A percentile compares a stretch with the other conserved stretches of the same genome.
Evolutionary conservation across 108 stramenopile genomes (phyloP).

Genomic region (Nitzschia sp.): DNA sequence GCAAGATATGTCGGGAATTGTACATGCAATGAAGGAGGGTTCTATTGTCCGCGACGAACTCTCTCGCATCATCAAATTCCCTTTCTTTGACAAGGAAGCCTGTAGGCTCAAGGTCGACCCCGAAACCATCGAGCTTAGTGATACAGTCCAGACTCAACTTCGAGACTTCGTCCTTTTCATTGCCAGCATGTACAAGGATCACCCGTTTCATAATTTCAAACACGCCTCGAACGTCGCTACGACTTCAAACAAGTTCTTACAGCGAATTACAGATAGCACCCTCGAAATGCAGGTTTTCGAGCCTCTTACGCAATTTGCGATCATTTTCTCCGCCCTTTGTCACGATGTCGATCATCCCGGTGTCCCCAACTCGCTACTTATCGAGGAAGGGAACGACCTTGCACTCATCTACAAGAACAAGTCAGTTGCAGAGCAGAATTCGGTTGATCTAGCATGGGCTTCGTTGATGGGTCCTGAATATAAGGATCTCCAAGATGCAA

Average conservation of each 20-base stretch:
- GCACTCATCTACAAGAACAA: slow-evolving; percentile 35
- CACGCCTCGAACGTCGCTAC: slow-evolving; percentile 30
- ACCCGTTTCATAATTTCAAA: slow-evolving; percentile 45
- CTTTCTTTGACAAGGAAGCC: slow-evolving; percentile 22
- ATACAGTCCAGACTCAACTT: slow-evolving; percentile 12
- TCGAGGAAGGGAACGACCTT: slow-evolving; percentile 29
- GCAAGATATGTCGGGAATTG: background rate
- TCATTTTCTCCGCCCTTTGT: slow-evolving; percentile 27
- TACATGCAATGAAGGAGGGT: slow-evolving; percentile 8
- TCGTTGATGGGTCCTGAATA: slow-evolving; percentile 34
- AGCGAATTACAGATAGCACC: slow-evolving; percentile 18
- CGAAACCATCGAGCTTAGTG: slow-evolving; percentile 7
- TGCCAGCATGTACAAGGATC: slow-evolving; percentile 28
- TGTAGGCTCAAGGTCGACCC: slow-evolving; percentile 22
- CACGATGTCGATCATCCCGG: slow-evolving; percentile 31
- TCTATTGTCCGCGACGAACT: slow-evolving; percentile 18
- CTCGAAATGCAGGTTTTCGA: slow-evolving; percentile 33
- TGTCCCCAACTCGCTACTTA: slow-evolving; percentile 48
- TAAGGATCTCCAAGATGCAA: slow-evolving; percentile 16
- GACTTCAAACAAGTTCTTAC: slow-evolving; percentile 14
- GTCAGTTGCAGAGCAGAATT: slow-evolving; percentile 45
- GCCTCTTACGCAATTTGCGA: slow-evolving; percentile 19
- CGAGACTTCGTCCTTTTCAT: slow-evolving; percentile 22
- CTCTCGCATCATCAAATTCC: slow-evolving; percentile 10
- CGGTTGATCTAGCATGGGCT: slow-evolving; percentile 23